Evolutionary conservation across 306 rosid genomes (phyloP), one percentile per base, ranked within the genome.

Genomic region (Begonia peltatifolia): DNA sequence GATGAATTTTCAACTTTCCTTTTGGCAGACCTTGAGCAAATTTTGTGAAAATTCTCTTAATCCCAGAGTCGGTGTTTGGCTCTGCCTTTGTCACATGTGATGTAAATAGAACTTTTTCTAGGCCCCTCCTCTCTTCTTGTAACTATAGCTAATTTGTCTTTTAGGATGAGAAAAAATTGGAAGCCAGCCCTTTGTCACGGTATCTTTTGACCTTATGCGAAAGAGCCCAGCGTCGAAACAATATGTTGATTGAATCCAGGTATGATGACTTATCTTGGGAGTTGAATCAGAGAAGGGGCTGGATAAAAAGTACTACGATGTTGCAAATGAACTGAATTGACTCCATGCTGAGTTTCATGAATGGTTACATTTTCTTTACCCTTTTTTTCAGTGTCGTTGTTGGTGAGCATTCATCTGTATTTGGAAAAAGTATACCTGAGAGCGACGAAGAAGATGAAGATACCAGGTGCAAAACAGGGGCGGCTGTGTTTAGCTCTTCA

Each of bases 111-210:
- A 18, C 35, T 2, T 52, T 35, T 50, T 36, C 20, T 12, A 42
- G 18, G 5, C 6, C 38, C 38, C 17, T 36, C 50, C 13, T 2
- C 57, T 18, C 52, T 54, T 47, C 59, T 42, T 46, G 38, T 30
- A 5, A 30, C 7, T 30, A 30, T 5, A 30, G 9, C 38, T 30
- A 30, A 30, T 30, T 30, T 30, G 38, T 30, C 8, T 30, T 7
- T 5, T 68, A 90, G 95, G 94, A 83, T 71, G 92, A 80, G 52
- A 85, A 78, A 66, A 70, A 58, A 59, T 61, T 68, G 38, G 82
- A 68, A 48, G 64, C 62, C 48, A 83, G 94, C 76, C 76, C 95
- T 61, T 67, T 85, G 48, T 83, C 86, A 0, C 68, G 78, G 66
- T 73, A 80, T 49, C 70, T 68, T 10, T 36, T 50, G 25, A 74